Percentiles rank a stretch among this genome's conserved stretches.
Conservation (phyloP, 441 rosid species). For the Viola pubescens region DNA sequence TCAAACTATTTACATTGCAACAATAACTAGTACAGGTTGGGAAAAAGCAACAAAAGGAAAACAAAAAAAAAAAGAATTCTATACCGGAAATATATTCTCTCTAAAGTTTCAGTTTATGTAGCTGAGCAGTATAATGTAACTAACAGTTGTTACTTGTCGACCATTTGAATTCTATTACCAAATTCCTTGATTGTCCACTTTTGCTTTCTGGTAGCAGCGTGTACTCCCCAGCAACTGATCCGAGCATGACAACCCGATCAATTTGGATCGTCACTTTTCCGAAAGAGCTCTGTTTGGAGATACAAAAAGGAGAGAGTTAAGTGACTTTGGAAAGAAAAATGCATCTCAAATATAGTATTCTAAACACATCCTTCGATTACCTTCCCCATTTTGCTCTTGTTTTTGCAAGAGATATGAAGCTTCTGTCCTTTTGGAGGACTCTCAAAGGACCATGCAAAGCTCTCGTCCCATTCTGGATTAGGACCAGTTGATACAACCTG, state of each 20-base stretch:
- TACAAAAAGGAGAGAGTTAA: conserved; percentile 5
- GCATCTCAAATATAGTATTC: not conserved
- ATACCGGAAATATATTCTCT: conserved; percentile 12
- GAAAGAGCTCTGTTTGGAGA: conserved; percentile 69
- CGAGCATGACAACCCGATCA: conserved; percentile 95
- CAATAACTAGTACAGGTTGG: conserved; percentile 23
- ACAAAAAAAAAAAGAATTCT: conserved; percentile 11
- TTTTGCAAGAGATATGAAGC: conserved; percentile 94
- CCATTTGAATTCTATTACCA: conserved; percentile 99
- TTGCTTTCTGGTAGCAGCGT: conserved; percentile 87
- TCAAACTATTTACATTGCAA: conserved; percentile 34
- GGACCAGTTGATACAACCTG: conserved; percentile 95
- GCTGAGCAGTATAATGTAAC: conserved; percentile 7
- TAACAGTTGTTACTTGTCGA: conserved; percentile 57
- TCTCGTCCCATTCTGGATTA: conserved; percentile 98
- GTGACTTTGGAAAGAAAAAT: not conserved
- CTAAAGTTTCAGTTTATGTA: conserved; percentile 15
- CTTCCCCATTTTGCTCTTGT: conserved; percentile 99
- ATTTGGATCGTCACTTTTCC: conserved; percentile 99
- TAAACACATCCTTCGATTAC: conserved; percentile 21
- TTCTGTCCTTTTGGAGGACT: conserved; percentile 99
- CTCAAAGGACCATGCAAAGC: conserved; percentile 94
- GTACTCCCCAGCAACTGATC: conserved; percentile 95
- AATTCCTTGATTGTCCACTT: conserved; percentile 81
- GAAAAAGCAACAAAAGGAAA: not conserved